These are phyloP conservation scores for Stellera chamaejasme DNA, from an alignment of 345 rosid genomes.

Conservation along the genomic window DNA sequence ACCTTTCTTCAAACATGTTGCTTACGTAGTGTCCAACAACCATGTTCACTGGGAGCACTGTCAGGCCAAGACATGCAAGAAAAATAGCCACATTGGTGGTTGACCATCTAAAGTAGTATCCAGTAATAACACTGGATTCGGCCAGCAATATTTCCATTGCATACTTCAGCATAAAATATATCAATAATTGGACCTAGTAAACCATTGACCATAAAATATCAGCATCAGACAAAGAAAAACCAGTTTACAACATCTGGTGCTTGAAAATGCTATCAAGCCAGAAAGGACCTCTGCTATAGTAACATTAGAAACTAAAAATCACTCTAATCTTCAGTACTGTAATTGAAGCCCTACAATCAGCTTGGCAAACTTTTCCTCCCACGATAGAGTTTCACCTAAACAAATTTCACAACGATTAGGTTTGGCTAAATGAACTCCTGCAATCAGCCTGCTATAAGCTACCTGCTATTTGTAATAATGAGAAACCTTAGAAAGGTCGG, in stretches of 20 bases:
- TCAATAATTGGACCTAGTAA: slow-evolving; percentile 57
- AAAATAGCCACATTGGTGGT: slow-evolving; percentile 64
- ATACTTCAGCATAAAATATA: slow-evolving; percentile 83
- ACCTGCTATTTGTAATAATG: too few species aligned
- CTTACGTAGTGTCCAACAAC: slow-evolving; percentile 68
- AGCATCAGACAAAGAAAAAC: slow-evolving; percentile 2
- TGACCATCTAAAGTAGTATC: slow-evolving; percentile 61
- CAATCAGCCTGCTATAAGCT: too few species aligned
- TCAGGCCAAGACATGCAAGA: slow-evolving; percentile 66
- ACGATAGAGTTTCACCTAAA: background rate
- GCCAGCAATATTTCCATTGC: slow-evolving; percentile 84
- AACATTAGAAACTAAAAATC: background rate
- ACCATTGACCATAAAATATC: background rate
- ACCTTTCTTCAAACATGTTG: slow-evolving; percentile 86
- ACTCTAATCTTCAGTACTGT: too few species aligned
- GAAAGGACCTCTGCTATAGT: background rate
- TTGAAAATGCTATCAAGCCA: too few species aligned
- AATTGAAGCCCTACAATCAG: too few species aligned
- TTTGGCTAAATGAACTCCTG: too few species aligned
- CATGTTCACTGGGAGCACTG: slow-evolving; percentile 75
- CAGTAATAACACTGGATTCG: slow-evolving; percentile 66
- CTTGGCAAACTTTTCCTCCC: background rate
- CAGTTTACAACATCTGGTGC: background rate
- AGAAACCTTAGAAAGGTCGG: too few species aligned
- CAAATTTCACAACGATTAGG: too few species aligned